Conservation (phyloP, 1,139 yeast genomes). For the Diutina siamensis region DNA sequence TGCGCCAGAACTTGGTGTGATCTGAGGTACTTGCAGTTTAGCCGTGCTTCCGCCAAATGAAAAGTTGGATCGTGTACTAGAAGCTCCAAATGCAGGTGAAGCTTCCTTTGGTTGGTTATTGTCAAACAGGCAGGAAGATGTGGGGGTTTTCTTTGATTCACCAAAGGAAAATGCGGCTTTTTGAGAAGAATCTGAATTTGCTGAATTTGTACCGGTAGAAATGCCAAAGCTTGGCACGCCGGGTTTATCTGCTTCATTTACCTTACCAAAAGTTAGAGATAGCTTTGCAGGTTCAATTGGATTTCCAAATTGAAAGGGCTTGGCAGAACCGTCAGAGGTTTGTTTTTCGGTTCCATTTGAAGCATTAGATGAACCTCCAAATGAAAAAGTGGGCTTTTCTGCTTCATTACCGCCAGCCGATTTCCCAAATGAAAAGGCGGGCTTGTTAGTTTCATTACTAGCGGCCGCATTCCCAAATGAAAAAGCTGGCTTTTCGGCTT, state of each 20-base stretch:
- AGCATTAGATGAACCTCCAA: no score
- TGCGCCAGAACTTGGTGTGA: no score
- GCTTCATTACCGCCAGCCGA: background rate
- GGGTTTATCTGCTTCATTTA: background rate
- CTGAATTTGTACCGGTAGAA: background rate
- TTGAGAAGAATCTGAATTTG: background rate
- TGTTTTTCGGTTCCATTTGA: no score
- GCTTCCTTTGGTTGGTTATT: background rate
- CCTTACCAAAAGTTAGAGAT: background rate
- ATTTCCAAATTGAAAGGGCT: background rate
- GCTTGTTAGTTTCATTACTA: background rate
- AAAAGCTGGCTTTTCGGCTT: background rate
- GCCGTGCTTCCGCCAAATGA: background rate
- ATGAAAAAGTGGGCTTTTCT: no score
- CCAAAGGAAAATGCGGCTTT: background rate
- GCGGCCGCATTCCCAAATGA: background rate
- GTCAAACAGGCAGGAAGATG: background rate
- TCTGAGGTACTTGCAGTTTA: background rate
- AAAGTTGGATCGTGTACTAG: background rate
- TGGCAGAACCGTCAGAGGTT: no score
- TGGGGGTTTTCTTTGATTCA: no score
- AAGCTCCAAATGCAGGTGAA: no score
- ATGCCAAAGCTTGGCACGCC: no score
- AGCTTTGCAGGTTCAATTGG: background rate
- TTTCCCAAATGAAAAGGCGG: background rate